Conservation (phyloP, 2,329 filamentous ascomycete genomes). For the Beauveria brongniartii region DNA sequence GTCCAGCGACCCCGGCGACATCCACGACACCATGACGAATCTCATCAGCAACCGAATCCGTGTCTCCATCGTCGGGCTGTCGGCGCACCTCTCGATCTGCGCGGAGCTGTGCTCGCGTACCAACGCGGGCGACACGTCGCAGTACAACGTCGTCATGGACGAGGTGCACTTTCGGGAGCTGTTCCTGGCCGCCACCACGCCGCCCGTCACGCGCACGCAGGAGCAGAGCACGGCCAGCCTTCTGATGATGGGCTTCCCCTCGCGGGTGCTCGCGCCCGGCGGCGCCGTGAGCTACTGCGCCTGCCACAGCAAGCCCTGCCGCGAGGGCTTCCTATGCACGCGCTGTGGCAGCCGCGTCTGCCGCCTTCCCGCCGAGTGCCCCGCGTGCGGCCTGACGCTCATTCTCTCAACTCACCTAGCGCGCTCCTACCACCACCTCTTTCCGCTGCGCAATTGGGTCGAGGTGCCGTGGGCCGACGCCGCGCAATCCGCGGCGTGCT, state of each 20-base stretch:
- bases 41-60: conserved; percentile 78
- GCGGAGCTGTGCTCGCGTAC: conserved; percentile 81
- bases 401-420: conserved; percentile 91
- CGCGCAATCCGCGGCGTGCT: conserved; percentile 55
- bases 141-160: conserved; percentile 80
- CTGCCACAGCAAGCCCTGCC: conserved; percentile 74
- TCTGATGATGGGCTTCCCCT: conserved; percentile 98
- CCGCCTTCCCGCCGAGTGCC: conserved; percentile 81
- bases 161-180: conserved; percentile 72
- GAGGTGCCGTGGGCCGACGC: conserved; percentile 81
- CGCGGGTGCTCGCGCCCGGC: conserved; percentile 63
- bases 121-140: conserved; percentile 67
- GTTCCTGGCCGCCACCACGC: conserved; percentile 81
- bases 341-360: conserved; percentile 86
- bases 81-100: conserved; percentile 88
- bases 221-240: conserved; percentile 55
- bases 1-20: conserved; percentile 88
- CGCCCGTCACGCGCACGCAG: conserved; percentile 67
- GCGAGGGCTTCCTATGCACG: conserved; percentile 86
- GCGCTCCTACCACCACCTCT: conserved; percentile 87
- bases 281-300: conserved; percentile 70
- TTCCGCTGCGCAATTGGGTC: conserved; percentile 82
- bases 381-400: conserved; percentile 81
- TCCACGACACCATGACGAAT: conserved; percentile 76
- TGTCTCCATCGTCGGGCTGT: conserved; percentile 81